Conservation (phyloP, 2,329 filamentous ascomycete genomes). For the Xylariales sp. region DNA sequence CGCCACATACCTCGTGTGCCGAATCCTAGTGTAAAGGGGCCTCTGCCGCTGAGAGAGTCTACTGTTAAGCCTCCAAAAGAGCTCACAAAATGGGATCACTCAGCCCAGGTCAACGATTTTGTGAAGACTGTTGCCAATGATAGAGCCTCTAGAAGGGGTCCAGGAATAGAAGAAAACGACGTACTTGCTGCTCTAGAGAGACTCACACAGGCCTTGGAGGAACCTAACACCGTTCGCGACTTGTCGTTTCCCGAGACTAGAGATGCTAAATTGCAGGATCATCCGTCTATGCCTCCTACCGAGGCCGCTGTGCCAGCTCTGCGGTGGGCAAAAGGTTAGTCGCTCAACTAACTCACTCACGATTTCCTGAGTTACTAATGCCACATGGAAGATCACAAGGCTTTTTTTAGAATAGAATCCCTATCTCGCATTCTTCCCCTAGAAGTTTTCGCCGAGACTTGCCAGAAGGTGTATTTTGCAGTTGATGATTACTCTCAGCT, state of each 20-base stretch:
- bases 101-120: conserved; percentile 51
- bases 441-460: conserved; percentile 48
- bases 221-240: conserved; percentile 13
- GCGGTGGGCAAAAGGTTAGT: conserved; percentile 51
- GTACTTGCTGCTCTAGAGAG: conserved; percentile 34
- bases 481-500: conserved; percentile 49
- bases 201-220: conserved; percentile 31
- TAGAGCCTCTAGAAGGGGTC: conserved; percentile 27
- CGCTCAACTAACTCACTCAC: conserved; percentile 10
- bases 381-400: conserved; percentile 42
- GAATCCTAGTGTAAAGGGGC: background rate
- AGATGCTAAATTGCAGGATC: conserved; percentile 25
- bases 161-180: conserved; percentile 25
- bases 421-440: conserved; percentile 51
- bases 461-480: conserved; percentile 53
- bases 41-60: background rate
- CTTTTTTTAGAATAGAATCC: conserved; percentile 46
- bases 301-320: conserved; percentile 47
- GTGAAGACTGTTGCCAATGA: conserved; percentile 45
- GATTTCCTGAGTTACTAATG: conserved; percentile 8
- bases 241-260: conserved; percentile 19
- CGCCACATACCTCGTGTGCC: background rate
- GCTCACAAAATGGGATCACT: conserved; percentile 50
- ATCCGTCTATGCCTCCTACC: conserved; percentile 45
- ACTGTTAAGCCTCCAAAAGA: conserved; percentile 9